Evolutionary conservation across 164 flowering plant genomes (phyloP), one percentile per base, ranked within the genome.

Genomic region (Vitis amurensis): DNA sequence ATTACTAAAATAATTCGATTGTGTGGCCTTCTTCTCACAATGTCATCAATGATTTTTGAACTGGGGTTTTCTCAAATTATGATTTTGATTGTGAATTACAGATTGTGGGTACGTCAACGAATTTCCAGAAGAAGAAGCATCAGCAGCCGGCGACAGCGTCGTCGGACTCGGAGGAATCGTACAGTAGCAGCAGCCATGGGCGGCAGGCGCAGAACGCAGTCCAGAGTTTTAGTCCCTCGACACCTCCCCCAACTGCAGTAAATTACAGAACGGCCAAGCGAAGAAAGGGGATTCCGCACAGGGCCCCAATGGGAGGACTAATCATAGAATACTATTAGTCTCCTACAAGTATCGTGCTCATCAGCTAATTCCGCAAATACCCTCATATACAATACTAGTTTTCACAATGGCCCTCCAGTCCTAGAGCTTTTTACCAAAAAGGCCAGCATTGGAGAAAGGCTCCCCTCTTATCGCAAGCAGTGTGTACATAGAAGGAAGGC

Each of bases 251-350:
- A 68, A 90, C 92, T 2, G 68, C 78, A 0, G 77, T 73, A 13
- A 90, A 74, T 73, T 83, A 71, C 89, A 77, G 91, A 75, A 89
- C 84, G 11, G 91, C 89, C 61, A 93, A 89, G 82, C 71, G 98
- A 59, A 90, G 98, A 69, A 95, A 93, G 91, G 98, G 98, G 8
- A 86, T 90, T 59, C 99, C 99, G 4, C 98, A 90, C 78, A 80
- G 98, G 68, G 86, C 99, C 64, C 99, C 97, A 6, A 76, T 88
- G 81, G 92, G 95, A 66, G 92, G 91, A 66, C 80, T 84, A 9
- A 49, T 84, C 15, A 69, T 88, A 72, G 87, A 90, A 73, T 87
- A 82, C 69, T 90, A 76, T 71, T 50, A 12, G 12, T 51, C 27
- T 23, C 27, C 27, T 23, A 23, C 2, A 23, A 23, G 27, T 23